Evolutionary conservation across 2,329 filamentous ascomycete species (phyloP).

Genomic region (Alternaria hordeiaustralica): DNA sequence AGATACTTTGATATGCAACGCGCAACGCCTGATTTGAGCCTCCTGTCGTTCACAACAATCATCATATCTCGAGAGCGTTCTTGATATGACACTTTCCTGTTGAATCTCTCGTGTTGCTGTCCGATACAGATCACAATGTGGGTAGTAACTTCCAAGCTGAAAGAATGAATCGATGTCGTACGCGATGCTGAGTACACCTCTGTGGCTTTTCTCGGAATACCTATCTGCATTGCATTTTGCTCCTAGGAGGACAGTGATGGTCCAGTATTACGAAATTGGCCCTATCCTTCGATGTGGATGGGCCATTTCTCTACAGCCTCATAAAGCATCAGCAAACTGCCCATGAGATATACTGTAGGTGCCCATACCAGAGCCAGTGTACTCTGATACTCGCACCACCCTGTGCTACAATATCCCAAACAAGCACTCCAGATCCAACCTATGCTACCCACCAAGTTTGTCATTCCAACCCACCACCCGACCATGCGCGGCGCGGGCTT

Average conservation of each 20-base stretch:
- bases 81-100: background rate
- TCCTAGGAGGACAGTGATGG: background rate
- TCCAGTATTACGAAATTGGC: background rate
- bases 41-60: background rate
- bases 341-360: background rate
- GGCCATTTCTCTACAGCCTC: constrained; percentile 1
- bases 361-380: background rate
- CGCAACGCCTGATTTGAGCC: background rate
- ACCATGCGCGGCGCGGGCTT: background rate
- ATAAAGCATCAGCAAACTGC: background rate
- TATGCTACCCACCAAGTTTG: background rate
- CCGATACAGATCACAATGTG: background rate
- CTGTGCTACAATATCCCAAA: background rate
- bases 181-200: background rate
- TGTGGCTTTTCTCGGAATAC: background rate
- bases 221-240: background rate
- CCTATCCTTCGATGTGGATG: background rate
- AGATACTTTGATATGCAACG: background rate
- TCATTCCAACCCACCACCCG: background rate
- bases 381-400: background rate
- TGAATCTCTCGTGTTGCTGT: background rate
- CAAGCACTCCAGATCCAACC: constrained; percentile 1
- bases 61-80: background rate
- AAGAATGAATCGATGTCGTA: background rate
- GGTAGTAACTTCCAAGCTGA: background rate